A percentile compares a stretch with the other conserved stretches of the same genome.
Evolutionary conservation across 495 filamentous ascomycete species (phyloP).

Genomic region (Neurospora tetrasperma): DNA sequence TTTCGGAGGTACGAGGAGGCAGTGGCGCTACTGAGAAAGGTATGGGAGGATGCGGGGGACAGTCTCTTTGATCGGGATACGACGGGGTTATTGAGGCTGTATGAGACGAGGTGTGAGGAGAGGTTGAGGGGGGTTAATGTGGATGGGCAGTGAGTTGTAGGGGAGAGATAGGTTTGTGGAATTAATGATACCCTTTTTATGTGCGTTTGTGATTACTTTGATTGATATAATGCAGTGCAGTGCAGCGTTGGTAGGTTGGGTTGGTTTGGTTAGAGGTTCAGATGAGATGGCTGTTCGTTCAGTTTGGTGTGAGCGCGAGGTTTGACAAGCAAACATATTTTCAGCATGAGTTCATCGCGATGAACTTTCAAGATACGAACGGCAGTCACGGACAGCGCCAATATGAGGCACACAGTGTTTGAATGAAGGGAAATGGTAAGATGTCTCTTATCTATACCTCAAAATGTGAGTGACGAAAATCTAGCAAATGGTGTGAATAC

Average conservation of each 20-base stretch:
- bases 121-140: background rate
- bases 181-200: background rate
- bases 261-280: background rate
- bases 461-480: background rate
- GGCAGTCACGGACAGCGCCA: too few relatives aligned
- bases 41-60: slow-evolving; percentile 21
- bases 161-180: background rate
- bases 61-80: slow-evolving; percentile 28
- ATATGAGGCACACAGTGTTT: background rate
- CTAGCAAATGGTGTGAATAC: background rate
- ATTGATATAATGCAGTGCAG: background rate
- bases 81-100: slow-evolving; percentile 22
- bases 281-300: background rate
- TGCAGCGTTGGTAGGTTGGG: background rate
- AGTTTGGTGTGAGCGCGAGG: background rate
- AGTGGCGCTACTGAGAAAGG: slow-evolving; percentile 18
- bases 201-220: background rate
- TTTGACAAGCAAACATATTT: background rate
- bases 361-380: too few relatives aligned
- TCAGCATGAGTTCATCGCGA: background rate
- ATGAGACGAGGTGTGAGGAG: slow-evolving; percentile 25
- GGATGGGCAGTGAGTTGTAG: background rate
- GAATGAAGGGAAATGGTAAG: background rate
- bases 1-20: slow-evolving; percentile 37
- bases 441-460: background rate